These are phyloP conservation scores for Cetraspora pellucida DNA, from an alignment of 192 early-diverging fungal genomes.

Conservation along the genomic window DNA sequence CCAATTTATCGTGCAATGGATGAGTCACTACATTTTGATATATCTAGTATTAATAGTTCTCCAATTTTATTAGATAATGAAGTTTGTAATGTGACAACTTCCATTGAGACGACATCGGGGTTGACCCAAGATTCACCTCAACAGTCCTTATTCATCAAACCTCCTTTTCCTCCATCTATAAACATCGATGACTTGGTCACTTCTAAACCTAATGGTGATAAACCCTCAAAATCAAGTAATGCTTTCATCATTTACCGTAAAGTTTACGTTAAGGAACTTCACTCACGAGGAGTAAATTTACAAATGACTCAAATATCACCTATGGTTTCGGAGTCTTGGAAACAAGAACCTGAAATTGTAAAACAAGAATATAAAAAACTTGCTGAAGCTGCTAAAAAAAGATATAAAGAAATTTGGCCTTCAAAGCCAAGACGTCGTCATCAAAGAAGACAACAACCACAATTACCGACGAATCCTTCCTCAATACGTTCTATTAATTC, in stretches of 20 bases:
- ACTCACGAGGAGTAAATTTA: conserved; percentile 4
- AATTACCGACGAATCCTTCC: background rate
- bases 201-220: background rate
- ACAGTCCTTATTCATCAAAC: background rate
- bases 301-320: conserved; percentile 28
- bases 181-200: conserved; percentile 9
- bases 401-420: conserved; percentile 21
- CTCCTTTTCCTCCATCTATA: conserved; percentile 9
- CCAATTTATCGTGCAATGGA: background rate
- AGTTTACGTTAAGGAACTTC: conserved; percentile 29
- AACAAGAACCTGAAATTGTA: conserved; percentile 3
- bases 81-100: background rate
- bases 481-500: background rate
- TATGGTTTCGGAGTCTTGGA: conserved; percentile 14
- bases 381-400: conserved; percentile 12
- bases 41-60: background rate
- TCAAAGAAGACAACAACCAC: conserved; percentile 8
- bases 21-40: background rate
- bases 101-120: background rate
- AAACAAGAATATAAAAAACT: conserved; percentile 14
- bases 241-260: conserved; percentile 32
- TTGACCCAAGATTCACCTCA: background rate
- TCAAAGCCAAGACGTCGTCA: conserved; percentile 18
- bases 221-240: conserved; percentile 2
- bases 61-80: conserved; percentile 3